These are phyloP conservation scores for Cystobasidium tubakii DNA, from an alignment of 768 basidiomycete species.

Conservation along the genomic window DNA sequence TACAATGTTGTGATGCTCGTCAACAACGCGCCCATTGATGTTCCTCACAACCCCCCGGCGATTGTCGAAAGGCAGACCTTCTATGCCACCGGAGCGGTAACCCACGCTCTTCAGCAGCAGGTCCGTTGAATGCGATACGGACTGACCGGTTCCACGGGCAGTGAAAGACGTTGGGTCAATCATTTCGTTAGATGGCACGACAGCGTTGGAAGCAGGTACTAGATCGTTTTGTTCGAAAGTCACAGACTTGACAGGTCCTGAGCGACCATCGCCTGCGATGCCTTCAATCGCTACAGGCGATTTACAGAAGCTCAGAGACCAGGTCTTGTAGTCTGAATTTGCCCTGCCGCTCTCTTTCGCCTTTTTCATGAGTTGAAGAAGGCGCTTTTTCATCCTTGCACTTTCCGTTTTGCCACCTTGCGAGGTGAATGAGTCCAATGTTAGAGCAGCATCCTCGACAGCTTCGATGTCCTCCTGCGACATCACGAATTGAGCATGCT, in stretches of 20 bases:
- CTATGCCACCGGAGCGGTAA: conserved; percentile 55
- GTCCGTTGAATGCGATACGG: conserved; percentile 59
- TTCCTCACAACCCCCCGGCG: conserved; percentile 53
- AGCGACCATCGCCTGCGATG: not conserved
- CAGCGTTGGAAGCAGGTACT: not conserved
- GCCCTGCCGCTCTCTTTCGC: conserved; percentile 54
- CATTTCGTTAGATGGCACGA: conserved; percentile 38
- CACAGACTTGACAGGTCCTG: conserved; percentile 25
- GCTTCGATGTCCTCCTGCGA: conserved; percentile 43
- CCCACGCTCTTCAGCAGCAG: conserved; percentile 83
- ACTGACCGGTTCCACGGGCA: conserved; percentile 55
- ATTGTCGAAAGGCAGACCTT: conserved; percentile 50
- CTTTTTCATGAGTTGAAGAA: conserved; percentile 50
- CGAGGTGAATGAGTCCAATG: conserved; percentile 39
- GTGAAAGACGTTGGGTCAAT: conserved; percentile 53
- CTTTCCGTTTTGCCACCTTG: conserved; percentile 40
- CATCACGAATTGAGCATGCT: conserved; percentile 62
- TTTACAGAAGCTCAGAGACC: conserved; percentile 76
- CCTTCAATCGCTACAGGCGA: conserved; percentile 56
- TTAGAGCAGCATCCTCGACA: conserved; percentile 45
- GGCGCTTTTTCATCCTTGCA: conserved; percentile 50
- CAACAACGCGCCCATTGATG: conserved; percentile 49
- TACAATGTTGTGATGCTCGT: conserved; percentile 46
- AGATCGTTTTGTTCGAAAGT: conserved; percentile 31
- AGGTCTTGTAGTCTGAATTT: conserved; percentile 68